Evolutionary conservation across 2,329 filamentous ascomycete genomes (phyloP).

Genomic region (Aspergillus pseudoviridinutans): DNA sequence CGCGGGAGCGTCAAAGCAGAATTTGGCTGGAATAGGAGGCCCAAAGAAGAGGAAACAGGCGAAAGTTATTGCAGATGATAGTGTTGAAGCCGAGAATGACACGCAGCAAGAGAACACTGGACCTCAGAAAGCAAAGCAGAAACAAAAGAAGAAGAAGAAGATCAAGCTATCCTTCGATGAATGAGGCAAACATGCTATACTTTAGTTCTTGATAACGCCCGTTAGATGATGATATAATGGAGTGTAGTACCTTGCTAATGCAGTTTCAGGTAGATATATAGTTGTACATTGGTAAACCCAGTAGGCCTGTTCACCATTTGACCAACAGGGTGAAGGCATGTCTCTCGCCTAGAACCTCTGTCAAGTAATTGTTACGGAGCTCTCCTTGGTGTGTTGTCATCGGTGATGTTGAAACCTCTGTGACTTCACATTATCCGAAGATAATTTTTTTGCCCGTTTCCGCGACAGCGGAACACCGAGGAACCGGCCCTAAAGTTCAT

Average conservation of each 20-base stretch:
- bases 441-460: conserved; percentile 14
- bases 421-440: conserved; percentile 3
- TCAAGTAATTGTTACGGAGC: background rate
- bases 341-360: background rate
- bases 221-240: background rate
- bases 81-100: conserved; percentile 16
- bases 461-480: conserved; percentile 6
- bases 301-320: background rate
- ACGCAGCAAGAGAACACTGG: conserved; percentile 18
- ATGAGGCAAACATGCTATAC: conserved; percentile 13
- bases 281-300: background rate
- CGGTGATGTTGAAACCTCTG: background rate
- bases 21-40: conserved; percentile 38
- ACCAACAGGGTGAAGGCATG: background rate
- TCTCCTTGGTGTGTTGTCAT: background rate
- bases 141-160: conserved; percentile 44
- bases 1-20: conserved; percentile 27
- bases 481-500: conserved; percentile 7
- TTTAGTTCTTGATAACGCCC: background rate
- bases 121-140: conserved; percentile 34
- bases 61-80: conserved; percentile 38
- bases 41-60: conserved; percentile 41
- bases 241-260: background rate
- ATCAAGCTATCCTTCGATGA: conserved; percentile 46
- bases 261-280: background rate